Conservation (phyloP, 75 land plant genomes). For the Pinus tabuliformis region DNA sequence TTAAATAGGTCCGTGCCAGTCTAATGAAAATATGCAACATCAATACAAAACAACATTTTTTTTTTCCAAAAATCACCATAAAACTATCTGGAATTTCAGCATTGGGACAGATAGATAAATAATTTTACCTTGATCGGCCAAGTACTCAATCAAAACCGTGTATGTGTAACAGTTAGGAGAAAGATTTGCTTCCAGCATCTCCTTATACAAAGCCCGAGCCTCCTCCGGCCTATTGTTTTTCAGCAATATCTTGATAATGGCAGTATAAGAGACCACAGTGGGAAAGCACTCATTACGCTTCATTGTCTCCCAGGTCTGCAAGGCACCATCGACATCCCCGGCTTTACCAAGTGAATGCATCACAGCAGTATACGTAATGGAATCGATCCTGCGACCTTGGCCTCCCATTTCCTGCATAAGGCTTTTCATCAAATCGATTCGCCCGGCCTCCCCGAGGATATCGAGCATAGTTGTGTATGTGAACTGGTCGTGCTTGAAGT, state of each 20-base stretch:
- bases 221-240: constrained; percentile 32
- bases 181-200: constrained; percentile 43
- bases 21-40: too few species aligned
- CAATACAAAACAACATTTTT: too few species aligned
- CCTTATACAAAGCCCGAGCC: constrained; percentile 38
- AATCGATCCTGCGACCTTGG: constrained; percentile 35
- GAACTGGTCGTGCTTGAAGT: constrained; percentile 66
- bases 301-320: constrained; percentile 47
- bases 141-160: constrained; percentile 64
- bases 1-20: too few species aligned
- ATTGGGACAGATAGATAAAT: too few species aligned
- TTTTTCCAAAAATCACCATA: too few species aligned
- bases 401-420: constrained; percentile 39
- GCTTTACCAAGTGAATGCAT: constrained; percentile 47
- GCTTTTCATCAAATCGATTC: constrained; percentile 38
- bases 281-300: constrained; percentile 26
- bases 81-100: too few species aligned
- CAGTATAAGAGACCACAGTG: constrained; percentile 62
- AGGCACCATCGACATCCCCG: constrained; percentile 49
- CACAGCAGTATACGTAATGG: constrained; percentile 46
- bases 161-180: constrained; percentile 63
- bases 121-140: constrained; percentile 13
- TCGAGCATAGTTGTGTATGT: constrained; percentile 77
- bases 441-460: constrained; percentile 69
- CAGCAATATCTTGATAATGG: constrained; percentile 54